A percentile compares a stretch with the other conserved stretches of the same genome.
Conservation (phyloP, 2,329 filamentous ascomycete genomes). For the Hymenoscyphus scutula region DNA sequence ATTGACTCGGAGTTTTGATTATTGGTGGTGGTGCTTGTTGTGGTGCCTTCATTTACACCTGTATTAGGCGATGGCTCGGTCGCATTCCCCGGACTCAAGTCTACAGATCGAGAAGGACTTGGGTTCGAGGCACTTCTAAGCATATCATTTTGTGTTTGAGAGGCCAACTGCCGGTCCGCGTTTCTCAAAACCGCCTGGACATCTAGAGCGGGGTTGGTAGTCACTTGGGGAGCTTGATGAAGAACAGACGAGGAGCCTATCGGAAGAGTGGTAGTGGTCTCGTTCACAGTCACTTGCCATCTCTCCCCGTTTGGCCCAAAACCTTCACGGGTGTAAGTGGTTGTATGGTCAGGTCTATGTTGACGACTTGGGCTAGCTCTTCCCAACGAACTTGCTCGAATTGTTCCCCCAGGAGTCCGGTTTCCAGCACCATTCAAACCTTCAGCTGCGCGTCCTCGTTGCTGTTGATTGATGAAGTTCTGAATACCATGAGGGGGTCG, state of each 20-base stretch:
- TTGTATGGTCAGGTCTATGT: conserved; percentile 37
- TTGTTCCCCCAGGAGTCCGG: conserved; percentile 19
- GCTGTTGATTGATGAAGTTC: conserved; percentile 31
- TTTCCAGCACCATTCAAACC: conserved; percentile 24
- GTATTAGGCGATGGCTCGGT: conserved; percentile 12
- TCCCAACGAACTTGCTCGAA: conserved; percentile 29
- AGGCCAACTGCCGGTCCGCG: conserved; percentile 26
- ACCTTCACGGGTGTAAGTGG: conserved; percentile 48
- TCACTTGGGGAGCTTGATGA: conserved; percentile 10
- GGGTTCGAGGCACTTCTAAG: conserved; percentile 27
- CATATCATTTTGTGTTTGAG: conserved; percentile 24
- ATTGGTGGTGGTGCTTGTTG: conserved; percentile 23
- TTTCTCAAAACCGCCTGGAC: conserved; percentile 30
- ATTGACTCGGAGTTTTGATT: conserved; percentile 39
- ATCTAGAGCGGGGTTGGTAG: conserved; percentile 26
- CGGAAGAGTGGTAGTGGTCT: conserved; percentile 37
- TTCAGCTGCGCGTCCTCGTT: conserved; percentile 29
- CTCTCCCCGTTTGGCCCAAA: conserved; percentile 50
- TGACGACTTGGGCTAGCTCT: conserved; percentile 33
- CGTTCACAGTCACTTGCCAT: conserved; percentile 52
- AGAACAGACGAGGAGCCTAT: conserved; percentile 15
- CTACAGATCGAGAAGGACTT: conserved; percentile 7
- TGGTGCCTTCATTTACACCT: conserved; percentile 25
- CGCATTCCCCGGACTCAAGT: not conserved
- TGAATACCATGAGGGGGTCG: conserved; percentile 24